Evolutionary conservation across 768 basidiomycete species (phyloP), one percentile per base, ranked within the genome.

Genomic region (Rhodotorula graminis): DNA sequence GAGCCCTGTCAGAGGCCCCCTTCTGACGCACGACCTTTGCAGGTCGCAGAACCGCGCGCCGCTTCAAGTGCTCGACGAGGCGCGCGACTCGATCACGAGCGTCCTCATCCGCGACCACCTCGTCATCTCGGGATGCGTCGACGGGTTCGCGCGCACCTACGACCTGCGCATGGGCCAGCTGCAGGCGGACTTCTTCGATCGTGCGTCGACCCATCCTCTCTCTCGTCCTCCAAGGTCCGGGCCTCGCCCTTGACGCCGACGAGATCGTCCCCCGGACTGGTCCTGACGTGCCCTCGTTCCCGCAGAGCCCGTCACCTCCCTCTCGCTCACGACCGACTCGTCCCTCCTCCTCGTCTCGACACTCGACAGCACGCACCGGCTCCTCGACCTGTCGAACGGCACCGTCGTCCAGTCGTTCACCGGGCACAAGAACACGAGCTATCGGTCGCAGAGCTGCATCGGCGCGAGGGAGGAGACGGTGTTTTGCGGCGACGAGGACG

Each of bases 121-220:
- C 64, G 86, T 98, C 76, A 83, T 88, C 53, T 84, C 91, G 6
- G 93, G 92, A 16, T 92, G 92, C 7, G 89, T 96, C 11, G 96
- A 99, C 73, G 95, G 96, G 5, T 85, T 89, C 79, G 88, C 95
- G 57, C 87, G 96, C 29, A 92, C 91, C 16, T 97, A 98, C 81
- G 96, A 99, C 81, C 84, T 99, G 46, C 89, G 96, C 64, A 92
- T 90, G 83, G 96, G 96, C 33, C 88, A 95, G 80, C 82, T 97
- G 42, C 87, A 89, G 15, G 86, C 90, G 57, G 96, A 99, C 81
- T 93, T 88, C 79, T 86, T 98, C 75, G 95, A 95, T 15, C 87
- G 93, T 94, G 80, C 77, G 91, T 78, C 27, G 10, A 9, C 44
- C 44, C 44, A 9, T 12, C 14, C 44, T 46, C 44, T 12, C 44